phyloP scores from a whole-genome alignment of 2,329 filamentous ascomycete species.

The Tolypocladium sp. region DNA sequence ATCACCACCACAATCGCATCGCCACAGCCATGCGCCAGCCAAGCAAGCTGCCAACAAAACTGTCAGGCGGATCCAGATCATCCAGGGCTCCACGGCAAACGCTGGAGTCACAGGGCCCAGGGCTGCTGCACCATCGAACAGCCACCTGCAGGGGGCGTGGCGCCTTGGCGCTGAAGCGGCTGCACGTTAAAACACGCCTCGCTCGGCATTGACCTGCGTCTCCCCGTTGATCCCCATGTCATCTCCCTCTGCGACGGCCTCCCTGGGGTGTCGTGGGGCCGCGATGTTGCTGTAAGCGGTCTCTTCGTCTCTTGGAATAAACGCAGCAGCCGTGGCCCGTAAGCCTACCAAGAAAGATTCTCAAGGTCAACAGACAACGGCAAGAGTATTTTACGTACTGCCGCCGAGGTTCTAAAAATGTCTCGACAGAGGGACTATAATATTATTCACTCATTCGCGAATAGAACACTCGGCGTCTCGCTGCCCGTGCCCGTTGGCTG shows the following conservation, averaged over 20 bases:
- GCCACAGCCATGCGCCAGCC: too few relatives aligned
- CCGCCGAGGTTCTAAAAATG: neutral
- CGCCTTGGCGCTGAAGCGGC: neutral
- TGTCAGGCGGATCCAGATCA: neutral
- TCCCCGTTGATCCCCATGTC: neutral
- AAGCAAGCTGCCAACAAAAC: too few relatives aligned
- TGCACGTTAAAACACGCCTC: neutral
- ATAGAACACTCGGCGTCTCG: neutral
- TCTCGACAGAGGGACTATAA: neutral
- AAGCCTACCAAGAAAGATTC: neutral
- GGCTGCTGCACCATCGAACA: neutral
- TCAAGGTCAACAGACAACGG: neutral
- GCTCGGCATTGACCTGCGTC: neutral
- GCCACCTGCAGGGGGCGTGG: neutral
- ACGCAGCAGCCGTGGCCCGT: neutral
- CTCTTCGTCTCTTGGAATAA: neutral
- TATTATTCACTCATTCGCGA: neutral
- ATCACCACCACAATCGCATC: neutral
- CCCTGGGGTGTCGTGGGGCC: neutral
- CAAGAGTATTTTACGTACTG: neutral
- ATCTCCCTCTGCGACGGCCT: neutral
- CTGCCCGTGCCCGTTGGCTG: neutral
- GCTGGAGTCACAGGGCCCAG: too few relatives aligned
- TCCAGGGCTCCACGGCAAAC: neutral
- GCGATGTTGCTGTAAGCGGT: neutral